These are phyloP conservation scores for Hypoxylon lienhwacheense DNA, from an alignment of 495 filamentous ascomycete species.

Conservation along the genomic window DNA sequence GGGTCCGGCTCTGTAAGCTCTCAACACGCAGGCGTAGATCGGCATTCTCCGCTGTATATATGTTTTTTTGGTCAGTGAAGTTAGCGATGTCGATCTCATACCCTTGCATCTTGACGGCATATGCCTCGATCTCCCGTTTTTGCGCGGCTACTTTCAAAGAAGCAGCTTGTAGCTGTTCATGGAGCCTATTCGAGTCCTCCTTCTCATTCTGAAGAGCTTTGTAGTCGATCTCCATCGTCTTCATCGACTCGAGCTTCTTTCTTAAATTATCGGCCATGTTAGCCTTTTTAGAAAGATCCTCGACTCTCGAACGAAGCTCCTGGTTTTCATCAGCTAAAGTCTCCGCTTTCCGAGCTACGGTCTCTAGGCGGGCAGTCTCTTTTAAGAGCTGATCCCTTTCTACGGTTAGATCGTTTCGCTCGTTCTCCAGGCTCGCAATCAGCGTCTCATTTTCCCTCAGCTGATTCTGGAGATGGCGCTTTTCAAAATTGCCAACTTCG, in stretches of 20 bases:
- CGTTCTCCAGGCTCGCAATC: slow-evolving; percentile 45
- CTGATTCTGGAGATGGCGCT: slow-evolving; percentile 35
- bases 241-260: slow-evolving; percentile 69
- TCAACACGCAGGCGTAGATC: slow-evolving; percentile 31
- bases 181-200: slow-evolving; percentile 47
- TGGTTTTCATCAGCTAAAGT: slow-evolving; percentile 57
- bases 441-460: slow-evolving; percentile 37
- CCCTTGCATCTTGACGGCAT: slow-evolving; percentile 38
- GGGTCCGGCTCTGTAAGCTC: slow-evolving; percentile 34
- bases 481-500: slow-evolving; percentile 39
- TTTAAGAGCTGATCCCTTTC: slow-evolving; percentile 46
- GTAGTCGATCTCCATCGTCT: slow-evolving; percentile 42
- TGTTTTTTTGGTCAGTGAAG: slow-evolving; percentile 35
- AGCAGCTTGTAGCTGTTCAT: slow-evolving; percentile 49
- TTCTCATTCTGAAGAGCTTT: slow-evolving; percentile 49
- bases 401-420: slow-evolving; percentile 46
- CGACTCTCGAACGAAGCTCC: slow-evolving; percentile 70
- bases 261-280: slow-evolving; percentile 75
- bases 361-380: slow-evolving; percentile 50
- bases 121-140: slow-evolving; percentile 36
- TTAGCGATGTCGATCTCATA: slow-evolving; percentile 40
- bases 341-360: slow-evolving; percentile 48
- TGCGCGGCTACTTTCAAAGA: slow-evolving; percentile 34
- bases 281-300: slow-evolving; percentile 75
- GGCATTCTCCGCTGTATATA: slow-evolving; percentile 32